These are phyloP conservation scores for Dunaliella primolecta DNA, from an alignment of 139 green algal species.

Conservation along the genomic window DNA sequence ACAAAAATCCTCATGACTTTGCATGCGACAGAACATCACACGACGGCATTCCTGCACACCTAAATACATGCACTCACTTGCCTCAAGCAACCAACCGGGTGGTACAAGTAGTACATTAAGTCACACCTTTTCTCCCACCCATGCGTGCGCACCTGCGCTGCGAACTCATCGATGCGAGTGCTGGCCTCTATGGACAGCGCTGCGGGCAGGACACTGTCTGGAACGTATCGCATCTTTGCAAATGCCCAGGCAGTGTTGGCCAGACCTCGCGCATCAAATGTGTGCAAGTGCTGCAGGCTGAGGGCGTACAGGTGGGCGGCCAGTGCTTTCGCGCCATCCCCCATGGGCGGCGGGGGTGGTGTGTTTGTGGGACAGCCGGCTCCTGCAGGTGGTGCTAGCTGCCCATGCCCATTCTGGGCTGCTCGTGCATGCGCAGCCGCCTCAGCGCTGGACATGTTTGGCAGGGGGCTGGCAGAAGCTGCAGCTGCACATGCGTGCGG, in stretches of 20 bases:
- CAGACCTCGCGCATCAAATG: constrained; percentile 52
- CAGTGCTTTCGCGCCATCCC: constrained; percentile 6
- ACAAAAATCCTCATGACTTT: too few relatives aligned
- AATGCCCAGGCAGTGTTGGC: constrained; percentile 61
- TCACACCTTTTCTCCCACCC: background rate
- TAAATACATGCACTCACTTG: too few relatives aligned
- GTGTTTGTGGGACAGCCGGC: background rate
- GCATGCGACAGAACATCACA: too few relatives aligned
- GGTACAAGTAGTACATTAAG: too few relatives aligned
- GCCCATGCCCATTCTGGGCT: background rate
- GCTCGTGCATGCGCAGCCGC: background rate
- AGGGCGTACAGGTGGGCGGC: constrained; percentile 39
- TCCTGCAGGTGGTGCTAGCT: background rate
- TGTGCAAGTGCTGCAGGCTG: constrained; percentile 31
- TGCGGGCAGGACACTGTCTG: constrained; percentile 34
- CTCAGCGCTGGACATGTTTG: background rate
- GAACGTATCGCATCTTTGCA: constrained; percentile 52
- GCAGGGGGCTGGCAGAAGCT: background rate
- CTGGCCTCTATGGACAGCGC: constrained; percentile 36
- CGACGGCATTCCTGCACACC: too few relatives aligned
- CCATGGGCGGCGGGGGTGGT: background rate
- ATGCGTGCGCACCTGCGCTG: constrained; percentile 41
- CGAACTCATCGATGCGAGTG: constrained; percentile 37
- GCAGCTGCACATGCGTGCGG: background rate
- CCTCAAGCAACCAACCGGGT: too few relatives aligned